Base-by-base conservation (phyloP, 306 rosid genomes). In the Pachyrhizus erosus region DNA sequence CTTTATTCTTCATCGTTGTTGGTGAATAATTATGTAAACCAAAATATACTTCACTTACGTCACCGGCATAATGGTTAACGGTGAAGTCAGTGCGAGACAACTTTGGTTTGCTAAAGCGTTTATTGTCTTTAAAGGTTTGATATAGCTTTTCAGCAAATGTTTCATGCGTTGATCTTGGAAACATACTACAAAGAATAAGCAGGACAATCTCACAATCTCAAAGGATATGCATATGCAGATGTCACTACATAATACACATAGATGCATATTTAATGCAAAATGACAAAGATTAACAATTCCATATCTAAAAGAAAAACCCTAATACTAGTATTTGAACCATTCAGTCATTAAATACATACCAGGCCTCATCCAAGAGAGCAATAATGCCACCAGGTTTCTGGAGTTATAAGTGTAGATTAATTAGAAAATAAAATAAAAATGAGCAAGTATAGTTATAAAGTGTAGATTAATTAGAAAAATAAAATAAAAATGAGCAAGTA, bases 331-430 rank as follows among this genome's bases (percentile, higher is more conserved):
- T 75, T 34, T 51, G 29, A 75, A 66, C 18, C 5, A 67, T 67
- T 40, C 29, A 65, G 79, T 67, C 18, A 80, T 76, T 23, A 12
- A 75, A 42, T 58, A 81, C 96, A 33, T 92, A 96, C 99, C 99
- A 96, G 37, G 99, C 99, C 87, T 96, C 99, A 80, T 96, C 99
- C 60, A 96, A 89, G 84, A 96, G 97, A 85, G 99, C 97, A 80
- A 96, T 84, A 85, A 96, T 84, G 29, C 99, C 99, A 4, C 99
- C 98, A 2, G 99, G 99, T 88, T 93, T 96, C 99, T 96, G 97
- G 65, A 88, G 77, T 85, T 74, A 86, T 51, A 49, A 60, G 84
- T 74, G 39, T 76, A 45, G 3, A 79, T 54, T 49, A 42, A 75
- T 94, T 87, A 91, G 90, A 26, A 82, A 55, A 33, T 68, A 34